phyloP scores from a whole-genome alignment of 2,329 filamentous ascomycete species.

The Colletotrichum sp. region DNA sequence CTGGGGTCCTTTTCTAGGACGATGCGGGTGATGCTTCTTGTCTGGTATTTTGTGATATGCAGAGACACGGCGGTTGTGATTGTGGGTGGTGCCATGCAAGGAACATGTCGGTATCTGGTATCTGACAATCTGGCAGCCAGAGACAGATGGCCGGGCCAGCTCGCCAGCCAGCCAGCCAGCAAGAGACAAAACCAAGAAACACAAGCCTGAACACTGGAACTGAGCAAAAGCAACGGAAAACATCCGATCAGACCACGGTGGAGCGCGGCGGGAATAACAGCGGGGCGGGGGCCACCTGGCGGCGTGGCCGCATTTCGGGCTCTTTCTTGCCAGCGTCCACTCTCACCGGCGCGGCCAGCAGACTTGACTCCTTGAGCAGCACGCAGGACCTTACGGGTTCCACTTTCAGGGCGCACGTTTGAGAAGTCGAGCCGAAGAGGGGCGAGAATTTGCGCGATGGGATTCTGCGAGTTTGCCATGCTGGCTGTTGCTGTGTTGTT shows the following conservation, averaged over 20 bases:
- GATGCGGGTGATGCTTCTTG: background rate
- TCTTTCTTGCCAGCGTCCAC: background rate
- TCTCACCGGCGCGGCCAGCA: background rate
- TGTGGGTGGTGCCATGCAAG: background rate
- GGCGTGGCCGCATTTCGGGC: conserved; percentile 20
- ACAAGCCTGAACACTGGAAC: background rate
- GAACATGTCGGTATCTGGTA: background rate
- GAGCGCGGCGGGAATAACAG: conserved; percentile 3
- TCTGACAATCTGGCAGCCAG: background rate
- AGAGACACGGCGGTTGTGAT: background rate
- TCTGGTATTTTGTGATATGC: background rate
- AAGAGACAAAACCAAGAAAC: background rate
- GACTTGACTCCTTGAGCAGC: background rate
- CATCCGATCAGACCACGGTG: conserved; percentile 15
- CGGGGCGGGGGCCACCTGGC: background rate
- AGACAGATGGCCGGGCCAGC: background rate
- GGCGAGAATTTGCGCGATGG: conserved; percentile 10
- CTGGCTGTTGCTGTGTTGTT: background rate
- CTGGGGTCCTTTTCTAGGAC: background rate
- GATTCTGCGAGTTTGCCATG: background rate
- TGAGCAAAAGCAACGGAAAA: conserved; percentile 2
- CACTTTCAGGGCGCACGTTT: background rate
- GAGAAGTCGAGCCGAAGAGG: background rate
- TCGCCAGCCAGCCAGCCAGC: background rate
- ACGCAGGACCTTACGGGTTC: background rate